Evolutionary conservation across 306 rosid genomes (phyloP).

Genomic region (Sophora flavescens): DNA sequence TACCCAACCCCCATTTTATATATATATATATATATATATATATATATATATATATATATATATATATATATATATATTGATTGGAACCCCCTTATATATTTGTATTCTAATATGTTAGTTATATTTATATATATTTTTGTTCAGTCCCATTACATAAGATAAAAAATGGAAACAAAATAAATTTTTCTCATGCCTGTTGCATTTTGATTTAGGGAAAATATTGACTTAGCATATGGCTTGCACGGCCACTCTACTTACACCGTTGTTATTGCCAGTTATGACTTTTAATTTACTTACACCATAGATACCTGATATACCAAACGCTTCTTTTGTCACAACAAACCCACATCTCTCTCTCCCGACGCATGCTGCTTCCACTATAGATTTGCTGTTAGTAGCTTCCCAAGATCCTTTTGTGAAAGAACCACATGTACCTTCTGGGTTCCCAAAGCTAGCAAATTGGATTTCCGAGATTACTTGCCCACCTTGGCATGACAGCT

Average conservation of each 20-base stretch:
- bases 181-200: too few relatives aligned
- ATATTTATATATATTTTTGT: too few relatives aligned
- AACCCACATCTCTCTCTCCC: constrained; percentile 21
- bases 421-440: background rate
- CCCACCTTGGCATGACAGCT: background rate
- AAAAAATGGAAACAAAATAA: too few relatives aligned
- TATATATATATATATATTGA: too few relatives aligned
- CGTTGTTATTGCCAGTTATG: background rate
- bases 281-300: background rate
- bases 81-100: too few relatives aligned
- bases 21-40: too few relatives aligned
- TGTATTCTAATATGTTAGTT: too few relatives aligned
- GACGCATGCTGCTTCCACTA: constrained; percentile 31
- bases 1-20: too few relatives aligned
- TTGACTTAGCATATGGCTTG: constrained; percentile 23
- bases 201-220: too few relatives aligned
- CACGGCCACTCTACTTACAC: background rate
- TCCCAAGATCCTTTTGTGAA: constrained; percentile 37
- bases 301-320: background rate
- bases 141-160: too few relatives aligned
- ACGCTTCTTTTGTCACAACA: background rate
- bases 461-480: background rate
- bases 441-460: background rate
- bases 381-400: background rate
- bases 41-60: too few relatives aligned